These are phyloP conservation scores for Metschnikowia bowlesiae DNA, from an alignment of 805 yeast species.

Conservation along the genomic window DNA sequence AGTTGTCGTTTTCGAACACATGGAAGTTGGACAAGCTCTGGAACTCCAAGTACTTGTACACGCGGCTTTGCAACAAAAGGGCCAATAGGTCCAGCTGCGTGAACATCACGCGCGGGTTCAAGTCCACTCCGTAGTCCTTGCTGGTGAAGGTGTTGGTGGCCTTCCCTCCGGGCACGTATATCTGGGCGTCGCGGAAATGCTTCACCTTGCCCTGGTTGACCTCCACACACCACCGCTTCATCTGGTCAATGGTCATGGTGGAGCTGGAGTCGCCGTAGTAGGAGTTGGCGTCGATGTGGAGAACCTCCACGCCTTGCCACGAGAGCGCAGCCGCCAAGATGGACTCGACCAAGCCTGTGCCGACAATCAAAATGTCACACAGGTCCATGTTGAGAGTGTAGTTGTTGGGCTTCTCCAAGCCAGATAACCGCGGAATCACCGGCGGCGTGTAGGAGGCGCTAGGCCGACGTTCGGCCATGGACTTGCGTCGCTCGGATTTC, in stretches of 20 bases:
- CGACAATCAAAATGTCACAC: conserved; percentile 85
- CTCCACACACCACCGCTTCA: conserved; percentile 73
- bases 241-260: conserved; percentile 80
- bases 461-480: conserved; percentile 67
- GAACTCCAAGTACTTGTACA: conserved; percentile 87
- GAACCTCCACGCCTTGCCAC: conserved; percentile 96
- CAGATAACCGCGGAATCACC: conserved; percentile 68
- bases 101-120: conserved; percentile 82
- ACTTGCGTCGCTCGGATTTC: conserved; percentile 47
- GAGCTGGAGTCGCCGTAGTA: conserved; percentile 90
- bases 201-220: conserved; percentile 49
- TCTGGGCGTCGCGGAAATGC: conserved; percentile 64
- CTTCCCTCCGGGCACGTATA: conserved; percentile 65
- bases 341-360: conserved; percentile 88
- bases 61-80: conserved; percentile 76
- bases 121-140: conserved; percentile 80
- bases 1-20: conserved; percentile 87
- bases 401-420: conserved; percentile 66
- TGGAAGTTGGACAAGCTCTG: conserved; percentile 86
- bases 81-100: conserved; percentile 85
- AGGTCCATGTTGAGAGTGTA: conserved; percentile 58
- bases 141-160: conserved; percentile 51
- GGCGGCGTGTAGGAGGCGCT: conserved; percentile 42
- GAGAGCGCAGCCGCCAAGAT: conserved; percentile 90
- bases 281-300: conserved; percentile 80